Evolutionary conservation across 176 grass and related monocot genomes (phyloP), one percentile per base, ranked within the genome.

Genomic region (Chloris gayana): DNA sequence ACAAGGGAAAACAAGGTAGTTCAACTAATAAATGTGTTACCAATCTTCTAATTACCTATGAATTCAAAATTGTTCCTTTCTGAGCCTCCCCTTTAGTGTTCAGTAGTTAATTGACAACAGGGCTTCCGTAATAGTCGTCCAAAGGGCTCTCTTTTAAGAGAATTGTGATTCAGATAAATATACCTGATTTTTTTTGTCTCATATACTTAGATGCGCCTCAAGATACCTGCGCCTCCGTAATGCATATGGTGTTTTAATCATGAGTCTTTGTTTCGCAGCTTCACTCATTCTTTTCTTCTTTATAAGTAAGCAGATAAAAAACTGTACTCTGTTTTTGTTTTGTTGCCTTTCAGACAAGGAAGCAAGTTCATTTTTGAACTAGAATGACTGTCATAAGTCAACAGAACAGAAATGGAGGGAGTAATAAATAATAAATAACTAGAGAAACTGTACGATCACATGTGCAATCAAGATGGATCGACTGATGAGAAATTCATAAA

Each of bases 91-190:
- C 30, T 46, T 13, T 7, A 65, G 11, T 84, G 30, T 72, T 33
- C 7, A 65, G 26, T 89, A 84, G 30, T 45, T 26, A 22, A 49
- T 64, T 45, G 70, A 70, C 44, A 64, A 70, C 57, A 54, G 3
- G 19, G 9, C 49, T 81, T 79, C 61, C 79, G 49, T n/a, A 80
- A 30, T 57, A 75, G 17, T 49, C 70, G 6, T 37, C 10, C 21
- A 79, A 72, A 37, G 18, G 22, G 35, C 51, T 66, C 13, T 78
- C 49, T 78, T 17, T 17, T 1, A 24, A 67, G 14, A 12, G 34
- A 79, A 50, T 37, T 27, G 31, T 38, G 31, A 65, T 46, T 56
- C 7, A 35, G 67, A 59, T 34, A 31, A 77, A 26, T 56, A 73
- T 26, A 24, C 21, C 19, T 67, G 26, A 66, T 62, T 14, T 33